Conservation (phyloP, 257 asterid species). For the Primulina huaijiensis region DNA sequence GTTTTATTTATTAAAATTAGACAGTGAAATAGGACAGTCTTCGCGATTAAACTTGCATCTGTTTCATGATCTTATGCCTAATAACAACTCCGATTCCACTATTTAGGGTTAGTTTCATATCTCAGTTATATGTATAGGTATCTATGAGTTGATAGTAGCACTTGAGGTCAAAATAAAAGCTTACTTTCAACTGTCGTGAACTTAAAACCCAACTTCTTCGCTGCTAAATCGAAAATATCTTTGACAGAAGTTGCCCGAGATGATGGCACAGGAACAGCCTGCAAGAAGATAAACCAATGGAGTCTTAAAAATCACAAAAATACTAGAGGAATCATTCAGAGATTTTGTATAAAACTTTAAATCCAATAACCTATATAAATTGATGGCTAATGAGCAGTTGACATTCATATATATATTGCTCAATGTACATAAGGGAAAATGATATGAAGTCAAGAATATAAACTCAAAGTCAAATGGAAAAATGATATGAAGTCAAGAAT, state of each 20-base stretch:
- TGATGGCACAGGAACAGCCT: constrained; percentile 86
- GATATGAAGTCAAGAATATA: constrained; percentile 9
- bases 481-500: constrained; percentile 11
- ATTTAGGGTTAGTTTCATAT: neutral
- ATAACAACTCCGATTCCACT: constrained; percentile 1
- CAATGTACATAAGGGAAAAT: constrained; percentile 9
- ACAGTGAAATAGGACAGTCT: neutral
- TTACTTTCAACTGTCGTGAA: constrained; percentile 59
- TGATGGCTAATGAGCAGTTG: constrained; percentile 23
- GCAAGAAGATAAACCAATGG: constrained; percentile 24
- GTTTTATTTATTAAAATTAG: neutral
- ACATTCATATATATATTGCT: constrained; percentile 19
- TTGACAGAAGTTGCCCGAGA: constrained; percentile 63
- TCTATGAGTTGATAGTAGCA: constrained; percentile 9
- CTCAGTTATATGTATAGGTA: constrained; percentile 15
- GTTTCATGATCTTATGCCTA: constrained; percentile 19
- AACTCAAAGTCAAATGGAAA: constrained; percentile 15
- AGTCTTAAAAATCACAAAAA: constrained; percentile 23
- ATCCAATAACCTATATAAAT: constrained; percentile 17
- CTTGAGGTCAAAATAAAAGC: constrained; percentile 18
- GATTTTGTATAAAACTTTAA: neutral
- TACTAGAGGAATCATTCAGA: constrained; percentile 10
- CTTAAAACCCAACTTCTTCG: constrained; percentile 80
- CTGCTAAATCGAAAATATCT: constrained; percentile 81
- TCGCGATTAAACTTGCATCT: constrained; percentile 7